A percentile compares a stretch with the other conserved stretches of the same genome.
Evolutionary conservation across 192 early-diverging fungal species (phyloP).

Genomic region (Backusella psychrophila): DNA sequence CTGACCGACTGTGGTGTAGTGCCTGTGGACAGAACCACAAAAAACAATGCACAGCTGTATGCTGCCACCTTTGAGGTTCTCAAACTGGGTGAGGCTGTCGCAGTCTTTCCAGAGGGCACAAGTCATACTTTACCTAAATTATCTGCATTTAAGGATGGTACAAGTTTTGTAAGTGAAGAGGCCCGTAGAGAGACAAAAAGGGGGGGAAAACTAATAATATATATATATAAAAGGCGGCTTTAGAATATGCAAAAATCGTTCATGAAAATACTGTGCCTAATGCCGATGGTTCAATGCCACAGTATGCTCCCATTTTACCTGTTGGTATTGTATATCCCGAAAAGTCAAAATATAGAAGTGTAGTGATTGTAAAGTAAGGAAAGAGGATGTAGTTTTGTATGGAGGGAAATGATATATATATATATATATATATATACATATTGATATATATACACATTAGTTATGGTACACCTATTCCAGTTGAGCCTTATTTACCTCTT

Average conservation of each 20-base stretch:
- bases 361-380: constrained; percentile 39
- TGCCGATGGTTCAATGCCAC: constrained; percentile 15
- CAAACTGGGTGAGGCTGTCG: constrained; percentile 42
- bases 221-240: constrained; percentile 32
- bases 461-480: constrained; percentile 43
- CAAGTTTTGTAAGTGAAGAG: constrained; percentile 37
- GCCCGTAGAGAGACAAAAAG: neutral
- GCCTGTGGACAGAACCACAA: constrained; percentile 49
- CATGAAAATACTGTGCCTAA: constrained; percentile 18
- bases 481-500: constrained; percentile 36
- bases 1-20: constrained; percentile 40
- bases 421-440: neutral
- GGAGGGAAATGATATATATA: neutral
- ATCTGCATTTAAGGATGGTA: constrained; percentile 44
- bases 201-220: too few relatives aligned
- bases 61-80: constrained; percentile 42
- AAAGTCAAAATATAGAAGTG: constrained; percentile 49
- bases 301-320: constrained; percentile 34
- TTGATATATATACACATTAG: constrained; percentile 2
- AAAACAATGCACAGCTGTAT: constrained; percentile 46
- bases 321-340: constrained; percentile 48
- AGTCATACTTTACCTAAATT: constrained; percentile 40
- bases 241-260: constrained; percentile 44
- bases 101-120: constrained; percentile 52
- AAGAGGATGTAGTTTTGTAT: neutral